Base-by-base conservation (phyloP, 139 green algal genomes). In the Coccomyxa sp. region DNA sequence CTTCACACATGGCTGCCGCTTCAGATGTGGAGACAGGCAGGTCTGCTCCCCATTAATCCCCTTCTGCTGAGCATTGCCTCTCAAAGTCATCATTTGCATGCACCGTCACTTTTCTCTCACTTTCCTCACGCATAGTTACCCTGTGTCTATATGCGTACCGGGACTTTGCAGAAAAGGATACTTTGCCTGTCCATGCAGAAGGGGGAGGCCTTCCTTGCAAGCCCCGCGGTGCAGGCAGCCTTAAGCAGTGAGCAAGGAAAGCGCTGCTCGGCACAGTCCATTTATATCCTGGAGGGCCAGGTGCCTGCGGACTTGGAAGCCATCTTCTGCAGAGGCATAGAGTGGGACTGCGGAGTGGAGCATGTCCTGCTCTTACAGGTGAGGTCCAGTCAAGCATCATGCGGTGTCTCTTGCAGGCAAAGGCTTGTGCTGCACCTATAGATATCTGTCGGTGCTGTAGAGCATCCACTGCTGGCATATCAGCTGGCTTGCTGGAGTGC, bases 251-350 rank as follows among this genome's bases (percentile, higher is more conserved):
- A 69, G 8, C 33, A 27, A 18, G 27, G 16, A 22, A 54, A 0
- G 6, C 16, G 8, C 16, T 73, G 55, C 34, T 35, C 55, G 54
- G 70, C 39, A 40, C 33, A n/a, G 54, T 73, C 24, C 27, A 37
- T 2, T 10, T 33, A 16, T 29, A n/a, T n/a, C n/a, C n/a, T 79
- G 27, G 36, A 31, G 6, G 36, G 75, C 24, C 35, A 0, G 54
- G 75, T 79, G 6, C 35, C 75, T n/a, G n/a, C 34, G 36, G 75
- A 79, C 24, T 36, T 79, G 24, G 39, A 75, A 27, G 18, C 27
- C n/a, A 75, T 80, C 9, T 80, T 80, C 76, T 75, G 76, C 34
- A 40, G 64, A 33, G 76, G 76, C 14, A 31, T 38, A 54, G 64
- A 80, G 16, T 80, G 64, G 39, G 64, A 80, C 10, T 24, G 39